Percentiles rank a stretch among this genome's conserved stretches.
Evolutionary conservation across 805 yeast genomes (phyloP).

Genomic region (Wickerhamiella shivajii): DNA sequence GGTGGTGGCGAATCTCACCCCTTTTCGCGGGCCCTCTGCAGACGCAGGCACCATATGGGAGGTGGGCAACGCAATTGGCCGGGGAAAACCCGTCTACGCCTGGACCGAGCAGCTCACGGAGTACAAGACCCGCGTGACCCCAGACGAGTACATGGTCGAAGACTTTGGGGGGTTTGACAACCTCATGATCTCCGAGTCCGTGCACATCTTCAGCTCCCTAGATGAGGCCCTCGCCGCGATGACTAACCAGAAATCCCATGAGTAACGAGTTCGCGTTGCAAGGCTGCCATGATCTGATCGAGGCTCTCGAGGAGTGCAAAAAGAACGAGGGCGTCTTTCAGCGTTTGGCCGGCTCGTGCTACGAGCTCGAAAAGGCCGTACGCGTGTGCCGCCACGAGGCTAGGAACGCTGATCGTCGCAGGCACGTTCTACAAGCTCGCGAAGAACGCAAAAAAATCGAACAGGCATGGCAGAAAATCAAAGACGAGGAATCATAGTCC

Average conservation of each 20-base stretch:
- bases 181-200: slow-evolving; percentile 9
- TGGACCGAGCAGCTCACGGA: slow-evolving; percentile 4
- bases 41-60: slow-evolving; percentile 12
- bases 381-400: slow-evolving; percentile 68
- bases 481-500: slow-evolving; percentile 56
- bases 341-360: slow-evolving; percentile 71
- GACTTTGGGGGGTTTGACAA: slow-evolving; percentile 9
- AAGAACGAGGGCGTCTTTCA: slow-evolving; percentile 42
- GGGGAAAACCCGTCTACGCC: slow-evolving; percentile 9
- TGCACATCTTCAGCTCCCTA: slow-evolving; percentile 1
- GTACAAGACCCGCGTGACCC: slow-evolving; percentile 5
- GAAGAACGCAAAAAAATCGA: slow-evolving; percentile 42
- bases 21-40: slow-evolving; percentile 12
- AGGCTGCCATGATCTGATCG: slow-evolving; percentile 68
- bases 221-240: slow-evolving; percentile 9
- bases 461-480: slow-evolving; percentile 41
- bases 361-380: slow-evolving; percentile 67
- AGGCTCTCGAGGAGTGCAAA: slow-evolving; percentile 84
- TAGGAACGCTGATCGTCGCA: slow-evolving; percentile 45
- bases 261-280: slow-evolving; percentile 17
- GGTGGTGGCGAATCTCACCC: slow-evolving; percentile 9
- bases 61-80: slow-evolving; percentile 10
- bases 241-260: slow-evolving; percentile 10
- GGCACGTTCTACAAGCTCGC: slow-evolving; percentile 33
- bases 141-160: slow-evolving; percentile 7